These are phyloP conservation scores for Aureobasidium sp. DNA, from an alignment of 2,329 filamentous ascomycete species.

Conservation along the genomic window DNA sequence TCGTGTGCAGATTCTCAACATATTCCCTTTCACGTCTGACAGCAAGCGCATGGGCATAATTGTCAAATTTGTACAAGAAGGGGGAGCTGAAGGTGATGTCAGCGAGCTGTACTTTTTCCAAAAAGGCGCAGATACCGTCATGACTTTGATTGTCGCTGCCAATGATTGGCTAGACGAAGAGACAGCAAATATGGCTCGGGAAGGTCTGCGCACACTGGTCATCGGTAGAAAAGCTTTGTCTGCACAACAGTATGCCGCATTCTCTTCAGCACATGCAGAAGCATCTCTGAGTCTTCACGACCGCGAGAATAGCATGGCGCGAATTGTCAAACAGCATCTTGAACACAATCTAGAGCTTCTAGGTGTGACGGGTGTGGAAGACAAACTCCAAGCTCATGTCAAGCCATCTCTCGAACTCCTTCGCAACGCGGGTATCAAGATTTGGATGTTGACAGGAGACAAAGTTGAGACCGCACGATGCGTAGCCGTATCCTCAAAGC, in stretches of 20 bases:
- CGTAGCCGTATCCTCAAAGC: conserved; percentile 93
- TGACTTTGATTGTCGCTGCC: conserved; percentile 93
- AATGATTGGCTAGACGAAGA: conserved; percentile 99
- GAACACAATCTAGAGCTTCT: conserved; percentile 92
- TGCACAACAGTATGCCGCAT: conserved; percentile 80
- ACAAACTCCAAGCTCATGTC: conserved; percentile 95
- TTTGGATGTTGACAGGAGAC: conserved; percentile 99
- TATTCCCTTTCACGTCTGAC: conserved; percentile 98
- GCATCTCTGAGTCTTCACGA: conserved; percentile 83
- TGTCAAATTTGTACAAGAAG: conserved; percentile 74
- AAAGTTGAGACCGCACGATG: conserved; percentile 98
- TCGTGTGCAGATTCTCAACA: conserved; percentile 87
- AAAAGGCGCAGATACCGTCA: conserved; percentile 98
- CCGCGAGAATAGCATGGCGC: conserved; percentile 84
- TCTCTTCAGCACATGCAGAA: conserved; percentile 77
- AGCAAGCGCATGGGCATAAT: conserved; percentile 99
- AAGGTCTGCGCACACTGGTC: conserved; percentile 93
- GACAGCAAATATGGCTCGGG: conserved; percentile 99
- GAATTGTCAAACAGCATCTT: conserved; percentile 81
- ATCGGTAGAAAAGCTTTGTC: conserved; percentile 93
- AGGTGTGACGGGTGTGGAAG: conserved; percentile 98
- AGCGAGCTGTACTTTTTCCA: conserved; percentile 97
- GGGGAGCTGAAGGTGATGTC: conserved; percentile 49
- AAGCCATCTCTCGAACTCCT: conserved; percentile 96
- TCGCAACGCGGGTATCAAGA: conserved; percentile 97